phyloP scores from a whole-genome alignment of 169 alveolate genomes.

The Plasmodium berghei region DNA sequence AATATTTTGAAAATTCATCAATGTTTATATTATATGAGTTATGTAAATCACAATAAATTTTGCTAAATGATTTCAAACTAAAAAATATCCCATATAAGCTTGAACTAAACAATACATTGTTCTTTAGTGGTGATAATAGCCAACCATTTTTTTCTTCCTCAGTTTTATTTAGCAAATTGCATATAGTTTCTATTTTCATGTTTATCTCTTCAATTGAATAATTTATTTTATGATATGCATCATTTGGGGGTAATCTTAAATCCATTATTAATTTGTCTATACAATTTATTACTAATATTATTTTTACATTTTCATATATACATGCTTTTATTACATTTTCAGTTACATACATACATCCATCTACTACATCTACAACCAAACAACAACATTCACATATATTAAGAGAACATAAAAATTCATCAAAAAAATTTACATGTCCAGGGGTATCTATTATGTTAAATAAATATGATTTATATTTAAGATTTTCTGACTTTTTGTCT shows the following conservation, averaged over 20 bases:
- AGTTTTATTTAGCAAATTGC: conserved; percentile 64
- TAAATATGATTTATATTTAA: conserved; percentile 84
- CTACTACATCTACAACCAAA: conserved; percentile 95
- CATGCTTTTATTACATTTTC: conserved; percentile 92
- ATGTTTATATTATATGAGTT: conserved; percentile 80
- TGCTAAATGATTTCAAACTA: conserved; percentile 94
- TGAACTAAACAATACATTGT: conserved; percentile 97
- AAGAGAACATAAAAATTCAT: conserved; percentile 96
- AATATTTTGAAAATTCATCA: conserved; percentile 85
- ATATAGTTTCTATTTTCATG: conserved; percentile 61
- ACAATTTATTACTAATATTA: conserved; percentile 93
- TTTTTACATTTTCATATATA: conserved; percentile 82
- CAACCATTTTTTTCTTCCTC: conserved; percentile 31
- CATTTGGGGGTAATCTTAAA: conserved; percentile 98
- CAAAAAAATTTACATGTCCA: conserved; percentile 98
- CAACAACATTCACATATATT: conserved; percentile 98
- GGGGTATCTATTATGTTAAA: conserved; percentile 96
- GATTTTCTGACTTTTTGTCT: conserved; percentile 49
- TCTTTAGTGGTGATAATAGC: conserved; percentile 92
- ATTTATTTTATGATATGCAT: conserved; percentile 97
- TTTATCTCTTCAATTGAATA: conserved; percentile 83
- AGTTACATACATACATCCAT: conserved; percentile 95
- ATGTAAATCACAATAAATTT: conserved; percentile 85
- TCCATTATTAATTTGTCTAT: conserved; percentile 98
- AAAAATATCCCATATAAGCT: conserved; percentile 94